Evolutionary conservation across 2,329 filamentous ascomycete genomes (phyloP).

Genomic region (Diaporthe australafricana): DNA sequence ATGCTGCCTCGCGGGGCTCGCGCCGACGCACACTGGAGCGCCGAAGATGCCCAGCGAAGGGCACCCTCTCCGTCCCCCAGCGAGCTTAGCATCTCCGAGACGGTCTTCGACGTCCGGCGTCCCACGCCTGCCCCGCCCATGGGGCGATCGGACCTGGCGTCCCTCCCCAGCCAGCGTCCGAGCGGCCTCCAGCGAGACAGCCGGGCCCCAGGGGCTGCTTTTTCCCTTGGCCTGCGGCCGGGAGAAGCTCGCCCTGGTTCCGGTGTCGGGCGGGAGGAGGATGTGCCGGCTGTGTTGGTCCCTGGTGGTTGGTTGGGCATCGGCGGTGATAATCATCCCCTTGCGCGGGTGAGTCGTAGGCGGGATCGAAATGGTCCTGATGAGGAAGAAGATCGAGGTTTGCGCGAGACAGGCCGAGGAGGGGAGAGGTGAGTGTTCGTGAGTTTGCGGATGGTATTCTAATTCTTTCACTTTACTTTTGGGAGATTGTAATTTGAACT

Average conservation of each 20-base stretch:
- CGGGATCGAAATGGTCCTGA: neutral
- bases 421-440: neutral
- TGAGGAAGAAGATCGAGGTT: too few species aligned
- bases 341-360: neutral
- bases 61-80: neutral
- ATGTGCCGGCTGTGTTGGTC: neutral
- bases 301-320: neutral
- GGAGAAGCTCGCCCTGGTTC: neutral
- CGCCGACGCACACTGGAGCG: neutral
- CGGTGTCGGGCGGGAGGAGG: too few species aligned
- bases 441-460: neutral
- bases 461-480: neutral
- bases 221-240: too few species aligned
- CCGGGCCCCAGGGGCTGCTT: neutral
- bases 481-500: too few species aligned
- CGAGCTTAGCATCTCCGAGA: slow-evolving; percentile 6
- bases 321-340: neutral
- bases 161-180: neutral
- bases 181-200: neutral
- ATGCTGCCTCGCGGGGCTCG: too few species aligned
- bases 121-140: neutral
- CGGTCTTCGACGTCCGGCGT: neutral
- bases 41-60: neutral
- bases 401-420: neutral
- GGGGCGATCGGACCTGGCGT: neutral